A percentile compares a stretch with the other conserved stretches of the same genome.
Conservation (phyloP, 2,329 filamentous ascomycete genomes). For the Aspergillus uvarum region DNA sequence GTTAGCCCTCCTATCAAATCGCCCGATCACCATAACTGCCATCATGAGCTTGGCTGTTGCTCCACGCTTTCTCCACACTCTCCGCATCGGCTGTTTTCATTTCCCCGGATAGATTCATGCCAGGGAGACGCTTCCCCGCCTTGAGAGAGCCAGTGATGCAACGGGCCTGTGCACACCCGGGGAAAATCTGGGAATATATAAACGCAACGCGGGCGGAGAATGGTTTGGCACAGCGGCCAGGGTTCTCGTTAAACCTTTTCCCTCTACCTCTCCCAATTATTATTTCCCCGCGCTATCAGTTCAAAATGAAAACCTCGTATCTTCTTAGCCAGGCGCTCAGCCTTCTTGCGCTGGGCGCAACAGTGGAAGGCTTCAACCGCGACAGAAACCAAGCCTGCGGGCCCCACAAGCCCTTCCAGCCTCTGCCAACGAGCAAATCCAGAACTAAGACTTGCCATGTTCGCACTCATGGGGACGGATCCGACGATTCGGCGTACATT, state of each 20-base stretch:
- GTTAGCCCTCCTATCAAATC: slow-evolving; percentile 5
- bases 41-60: neutral
- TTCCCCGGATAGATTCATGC: slow-evolving; percentile 1
- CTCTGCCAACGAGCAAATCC: slow-evolving; percentile 27
- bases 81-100: neutral
- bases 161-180: neutral
- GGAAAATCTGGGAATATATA: neutral
- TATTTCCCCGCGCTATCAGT: neutral
- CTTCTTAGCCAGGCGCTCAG: slow-evolving; percentile 23
- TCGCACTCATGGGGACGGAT: slow-evolving; percentile 27
- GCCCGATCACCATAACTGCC: neutral
- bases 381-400: slow-evolving; percentile 27
- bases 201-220: neutral
- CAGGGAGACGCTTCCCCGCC: neutral
- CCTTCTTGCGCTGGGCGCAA: slow-evolving; percentile 22
- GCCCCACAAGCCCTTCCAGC: slow-evolving; percentile 31
- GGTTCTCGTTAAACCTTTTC: neutral
- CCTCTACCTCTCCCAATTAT: neutral
- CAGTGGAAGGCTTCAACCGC: slow-evolving; percentile 21
- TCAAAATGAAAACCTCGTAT: slow-evolving; percentile 28
- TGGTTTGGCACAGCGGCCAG: neutral
- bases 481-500: slow-evolving; percentile 54
- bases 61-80: neutral
- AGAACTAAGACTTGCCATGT: slow-evolving; percentile 33
- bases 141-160: neutral